Evolutionary conservation across 768 basidiomycete species (phyloP), one percentile per base, ranked within the genome.

Genomic region (Lactarius quietus): DNA sequence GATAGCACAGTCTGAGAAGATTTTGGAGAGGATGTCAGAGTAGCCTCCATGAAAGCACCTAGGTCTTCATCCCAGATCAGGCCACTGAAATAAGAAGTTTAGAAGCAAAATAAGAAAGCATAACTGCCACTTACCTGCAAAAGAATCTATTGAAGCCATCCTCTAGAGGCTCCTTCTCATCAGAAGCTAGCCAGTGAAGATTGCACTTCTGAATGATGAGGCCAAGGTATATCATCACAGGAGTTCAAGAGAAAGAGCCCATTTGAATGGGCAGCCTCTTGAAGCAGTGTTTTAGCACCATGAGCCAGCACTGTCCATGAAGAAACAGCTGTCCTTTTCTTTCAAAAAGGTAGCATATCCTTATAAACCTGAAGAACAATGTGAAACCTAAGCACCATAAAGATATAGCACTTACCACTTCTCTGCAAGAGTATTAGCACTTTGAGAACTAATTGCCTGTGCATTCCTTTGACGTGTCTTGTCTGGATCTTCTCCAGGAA

Each of bases 291-390:
- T 68, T 86, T 84, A 23, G 80, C 83, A 12, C 85, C 85, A 75
- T 89, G 90, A 9, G 78, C 75, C 63, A 84, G 80, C 90, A 92
- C 62, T 88, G 86, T 1, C 82, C 88, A 73, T 92, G 90, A 61
- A 88, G 86, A 75, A 78, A 81, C 70, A 85, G 86, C 60, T 69
- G 69, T 12, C 69, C 74, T 9, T 71, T 61, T 28, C 77, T 73
- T 59, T 86, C 82, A 65, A 82, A 87, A 63, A 92, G 82, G 68
- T 86, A 88, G 4, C 78, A 79, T 48, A 91, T 87, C n/a, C 78
- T 80, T 57, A 84, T 83, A 70, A 92, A 92, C 90, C 90, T 92
- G 35, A 15, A 33, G 4, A 18, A 62, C 18, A 45, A 17, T 17
- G 31, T 52, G 7, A 28, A 31, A n/a, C 2, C 28, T 33, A 18